A percentile compares a stretch with the other conserved stretches of the same genome.
phyloP scores from a whole-genome alignment of 495 filamentous ascomycete genomes.

The Pseudomonodictys pantanalensis region DNA sequence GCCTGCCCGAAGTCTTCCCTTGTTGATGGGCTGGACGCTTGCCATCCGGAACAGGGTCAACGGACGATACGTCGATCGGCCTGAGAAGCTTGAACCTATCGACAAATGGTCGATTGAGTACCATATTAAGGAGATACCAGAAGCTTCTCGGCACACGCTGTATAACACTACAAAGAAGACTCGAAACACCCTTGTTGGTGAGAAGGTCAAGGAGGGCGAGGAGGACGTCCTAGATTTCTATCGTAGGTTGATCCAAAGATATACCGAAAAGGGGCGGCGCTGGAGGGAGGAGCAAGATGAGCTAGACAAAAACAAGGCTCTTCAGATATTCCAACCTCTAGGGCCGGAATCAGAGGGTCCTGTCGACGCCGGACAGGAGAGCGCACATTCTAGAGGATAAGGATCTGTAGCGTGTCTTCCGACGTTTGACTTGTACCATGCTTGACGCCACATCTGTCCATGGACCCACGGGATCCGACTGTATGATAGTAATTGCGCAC shows the following conservation, averaged over 20 bases:
- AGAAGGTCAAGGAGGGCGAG: conserved; percentile 27
- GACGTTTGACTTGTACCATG: no score
- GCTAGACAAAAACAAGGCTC: conserved; percentile 41
- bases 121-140: conserved; percentile 57
- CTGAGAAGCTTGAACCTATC: conserved; percentile 45
- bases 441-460: no score
- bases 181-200: conserved; percentile 48
- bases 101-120: conserved; percentile 79
- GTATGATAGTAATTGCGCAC: no score
- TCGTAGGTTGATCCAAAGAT: conserved; percentile 44
- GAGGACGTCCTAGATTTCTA: conserved; percentile 44
- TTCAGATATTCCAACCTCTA: conserved; percentile 26
- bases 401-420: no score
- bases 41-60: conserved; percentile 73
- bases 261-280: conserved; percentile 47
- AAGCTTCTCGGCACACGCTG: conserved; percentile 35
- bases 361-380: not conserved
- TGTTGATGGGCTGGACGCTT: conserved; percentile 64
- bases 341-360: conserved; percentile 21
- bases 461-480: no score
- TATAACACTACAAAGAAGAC: conserved; percentile 54
- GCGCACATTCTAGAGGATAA: not conserved
- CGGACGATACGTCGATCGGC: conserved; percentile 59
- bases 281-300: conserved; percentile 52
- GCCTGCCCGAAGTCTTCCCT: no score